Conservation (phyloP, 441 rosid species). For the Isatis lusitanica region DNA sequence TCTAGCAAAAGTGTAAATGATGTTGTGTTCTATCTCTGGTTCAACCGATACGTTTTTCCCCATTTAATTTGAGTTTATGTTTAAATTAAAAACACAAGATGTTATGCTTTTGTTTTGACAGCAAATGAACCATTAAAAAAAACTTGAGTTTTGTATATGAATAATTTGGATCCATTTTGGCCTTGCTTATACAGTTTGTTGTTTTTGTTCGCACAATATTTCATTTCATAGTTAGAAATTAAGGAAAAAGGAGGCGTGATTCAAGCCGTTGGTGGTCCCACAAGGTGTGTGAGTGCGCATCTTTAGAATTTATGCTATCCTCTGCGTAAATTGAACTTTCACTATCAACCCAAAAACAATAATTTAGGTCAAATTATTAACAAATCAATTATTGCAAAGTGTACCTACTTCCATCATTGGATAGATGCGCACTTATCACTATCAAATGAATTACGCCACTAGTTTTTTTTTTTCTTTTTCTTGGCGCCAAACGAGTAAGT, state of each 20-base stretch:
- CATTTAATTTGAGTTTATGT: not conserved
- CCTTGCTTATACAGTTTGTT: too few species aligned
- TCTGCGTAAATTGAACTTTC: not conserved
- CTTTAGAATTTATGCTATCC: not conserved
- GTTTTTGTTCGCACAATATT: not conserved
- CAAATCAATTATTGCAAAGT: not conserved
- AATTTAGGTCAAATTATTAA: not conserved
- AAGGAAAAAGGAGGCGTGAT: not conserved
- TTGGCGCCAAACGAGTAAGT: too few species aligned
- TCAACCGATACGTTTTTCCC: not conserved
- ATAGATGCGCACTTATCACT: not conserved
- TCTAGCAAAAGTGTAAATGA: not conserved
- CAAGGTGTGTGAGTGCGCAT: not conserved
- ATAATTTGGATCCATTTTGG: not conserved
- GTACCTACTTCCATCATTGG: not conserved
- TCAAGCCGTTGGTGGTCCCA: not conserved
- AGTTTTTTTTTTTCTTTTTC: not conserved
- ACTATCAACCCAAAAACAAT: too few species aligned
- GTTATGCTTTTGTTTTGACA: not conserved
- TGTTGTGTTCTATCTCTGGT: conserved; percentile 5
- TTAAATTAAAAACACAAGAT: not conserved
- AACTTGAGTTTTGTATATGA: not conserved
- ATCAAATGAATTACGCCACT: not conserved
- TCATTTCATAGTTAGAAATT: not conserved
- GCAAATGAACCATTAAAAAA: not conserved